Evolutionary conservation across 495 filamentous ascomycete species (phyloP).

Genomic region (Hyaloscypha finlandica): DNA sequence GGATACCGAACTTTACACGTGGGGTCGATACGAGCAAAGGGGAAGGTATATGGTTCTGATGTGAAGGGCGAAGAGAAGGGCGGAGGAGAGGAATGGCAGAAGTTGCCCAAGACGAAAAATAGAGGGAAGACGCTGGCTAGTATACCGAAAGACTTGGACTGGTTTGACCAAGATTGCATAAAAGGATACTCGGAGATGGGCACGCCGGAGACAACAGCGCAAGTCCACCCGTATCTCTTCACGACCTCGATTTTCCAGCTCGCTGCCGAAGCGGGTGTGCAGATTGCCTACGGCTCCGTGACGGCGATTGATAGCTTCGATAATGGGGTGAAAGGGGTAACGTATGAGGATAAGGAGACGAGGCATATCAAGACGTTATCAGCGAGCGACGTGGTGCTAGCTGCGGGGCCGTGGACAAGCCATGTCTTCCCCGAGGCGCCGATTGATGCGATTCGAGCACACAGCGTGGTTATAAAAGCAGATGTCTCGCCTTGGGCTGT

Average conservation of each 20-base stretch:
- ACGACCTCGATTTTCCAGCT: constrained; percentile 85
- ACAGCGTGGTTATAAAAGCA: constrained; percentile 82
- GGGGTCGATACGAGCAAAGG: constrained; percentile 44
- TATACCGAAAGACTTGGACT: constrained; percentile 81
- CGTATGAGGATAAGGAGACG: constrained; percentile 69
- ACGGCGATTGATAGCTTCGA: constrained; percentile 58
- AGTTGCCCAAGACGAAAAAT: constrained; percentile 73
- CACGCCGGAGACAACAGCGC: constrained; percentile 74
- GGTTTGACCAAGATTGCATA: constrained; percentile 71
- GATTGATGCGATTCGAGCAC: constrained; percentile 80
- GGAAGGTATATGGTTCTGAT: not conserved
- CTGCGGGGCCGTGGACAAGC: constrained; percentile 90
- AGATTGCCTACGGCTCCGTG: constrained; percentile 68
- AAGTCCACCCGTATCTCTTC: constrained; percentile 93
- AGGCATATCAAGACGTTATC: constrained; percentile 58
- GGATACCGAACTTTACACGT: constrained; percentile 82
- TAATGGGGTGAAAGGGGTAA: constrained; percentile 64
- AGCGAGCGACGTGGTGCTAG: constrained; percentile 79
- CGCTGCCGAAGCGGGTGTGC: constrained; percentile 72
- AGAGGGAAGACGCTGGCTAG: constrained; percentile 62
- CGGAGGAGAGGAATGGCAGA: constrained; percentile 49
- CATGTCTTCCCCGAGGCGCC: constrained; percentile 72
- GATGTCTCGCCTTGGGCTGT: constrained; percentile 85
- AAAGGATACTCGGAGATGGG: constrained; percentile 83
- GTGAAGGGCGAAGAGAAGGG: constrained; percentile 20